Conservation (phyloP, 495 filamentous ascomycete genomes). For the Talaromyces trachyspermus region DNA sequence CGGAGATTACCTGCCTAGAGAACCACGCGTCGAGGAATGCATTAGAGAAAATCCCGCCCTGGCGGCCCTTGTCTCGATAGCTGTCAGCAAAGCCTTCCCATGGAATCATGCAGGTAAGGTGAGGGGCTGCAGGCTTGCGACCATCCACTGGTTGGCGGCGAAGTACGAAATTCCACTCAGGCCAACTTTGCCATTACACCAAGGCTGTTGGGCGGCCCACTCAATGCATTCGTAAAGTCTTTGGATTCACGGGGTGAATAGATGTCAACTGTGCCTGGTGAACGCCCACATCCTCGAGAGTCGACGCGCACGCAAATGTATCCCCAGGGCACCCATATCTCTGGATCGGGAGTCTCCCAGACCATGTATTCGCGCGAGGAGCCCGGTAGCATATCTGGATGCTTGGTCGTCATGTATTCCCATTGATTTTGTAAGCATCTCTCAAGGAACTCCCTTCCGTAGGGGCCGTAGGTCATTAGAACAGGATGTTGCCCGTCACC, state of each 20-base stretch:
- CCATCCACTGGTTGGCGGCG: conserved; percentile 45
- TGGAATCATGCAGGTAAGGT: conserved; percentile 41
- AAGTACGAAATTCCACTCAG: conserved; percentile 46
- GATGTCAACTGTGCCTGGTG: conserved; percentile 41
- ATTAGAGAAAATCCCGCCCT: conserved; percentile 49
- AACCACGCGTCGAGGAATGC: conserved; percentile 21
- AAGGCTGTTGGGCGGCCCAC: conserved; percentile 42
- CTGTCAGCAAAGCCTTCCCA: conserved; percentile 53
- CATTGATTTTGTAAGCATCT: background rate
- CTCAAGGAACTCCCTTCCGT: background rate
- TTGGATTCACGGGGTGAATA: conserved; percentile 40
- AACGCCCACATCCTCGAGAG: conserved; percentile 41
- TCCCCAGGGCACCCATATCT: conserved; percentile 39
- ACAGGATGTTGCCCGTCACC: too few relatives aligned
- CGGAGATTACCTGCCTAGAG: background rate
- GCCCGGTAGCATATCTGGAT: background rate
- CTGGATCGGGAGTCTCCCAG: conserved; percentile 28
- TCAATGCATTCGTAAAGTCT: conserved; percentile 43
- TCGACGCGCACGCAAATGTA: conserved; percentile 45
- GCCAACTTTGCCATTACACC: conserved; percentile 46
- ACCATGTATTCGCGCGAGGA: background rate
- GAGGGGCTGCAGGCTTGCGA: conserved; percentile 41
- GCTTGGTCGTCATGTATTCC: background rate
- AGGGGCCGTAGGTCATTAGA: conserved; percentile 13
- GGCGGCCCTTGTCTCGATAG: conserved; percentile 44